Evolutionary conservation across 371 early-diverging fungal species (phyloP).

Genomic region (Smittium culicis): DNA sequence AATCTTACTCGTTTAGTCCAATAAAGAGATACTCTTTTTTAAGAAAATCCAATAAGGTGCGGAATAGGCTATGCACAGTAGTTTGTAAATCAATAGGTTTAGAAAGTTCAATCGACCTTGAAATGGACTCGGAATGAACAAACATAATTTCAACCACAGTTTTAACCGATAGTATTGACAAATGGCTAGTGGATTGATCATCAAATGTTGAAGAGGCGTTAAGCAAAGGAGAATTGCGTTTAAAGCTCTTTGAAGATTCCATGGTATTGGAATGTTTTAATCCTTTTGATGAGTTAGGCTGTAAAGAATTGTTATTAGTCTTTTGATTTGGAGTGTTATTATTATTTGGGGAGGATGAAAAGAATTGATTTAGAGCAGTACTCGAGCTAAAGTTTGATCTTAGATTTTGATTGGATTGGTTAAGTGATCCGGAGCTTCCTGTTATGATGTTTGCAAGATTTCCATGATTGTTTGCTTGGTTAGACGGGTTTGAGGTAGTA

Average conservation of each 20-base stretch:
- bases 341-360: neutral
- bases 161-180: neutral
- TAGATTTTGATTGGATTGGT: neutral
- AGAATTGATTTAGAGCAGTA: neutral
- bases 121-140: conserved; percentile 73
- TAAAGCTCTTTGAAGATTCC: neutral
- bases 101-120: conserved; percentile 66
- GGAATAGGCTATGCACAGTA: conserved; percentile 46
- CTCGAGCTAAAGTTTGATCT: neutral
- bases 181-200: neutral
- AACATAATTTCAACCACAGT: conserved; percentile 36
- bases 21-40: conserved; percentile 66
- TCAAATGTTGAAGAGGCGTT: neutral
- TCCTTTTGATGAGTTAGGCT: neutral
- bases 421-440: neutral
- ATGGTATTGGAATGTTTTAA: neutral
- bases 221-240: neutral
- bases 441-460: neutral
- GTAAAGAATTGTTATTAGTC: neutral
- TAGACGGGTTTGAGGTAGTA: neutral
- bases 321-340: neutral
- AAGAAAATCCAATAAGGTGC: conserved; percentile 52
- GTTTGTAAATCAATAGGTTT: conserved; percentile 47
- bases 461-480: neutral
- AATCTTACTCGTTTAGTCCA: conserved; percentile 52